Percentiles rank a stretch among this genome's conserved stretches.
Evolutionary conservation across 2,329 filamentous ascomycete genomes (phyloP).

Genomic region (Ophiostoma himal-ulmi): DNA sequence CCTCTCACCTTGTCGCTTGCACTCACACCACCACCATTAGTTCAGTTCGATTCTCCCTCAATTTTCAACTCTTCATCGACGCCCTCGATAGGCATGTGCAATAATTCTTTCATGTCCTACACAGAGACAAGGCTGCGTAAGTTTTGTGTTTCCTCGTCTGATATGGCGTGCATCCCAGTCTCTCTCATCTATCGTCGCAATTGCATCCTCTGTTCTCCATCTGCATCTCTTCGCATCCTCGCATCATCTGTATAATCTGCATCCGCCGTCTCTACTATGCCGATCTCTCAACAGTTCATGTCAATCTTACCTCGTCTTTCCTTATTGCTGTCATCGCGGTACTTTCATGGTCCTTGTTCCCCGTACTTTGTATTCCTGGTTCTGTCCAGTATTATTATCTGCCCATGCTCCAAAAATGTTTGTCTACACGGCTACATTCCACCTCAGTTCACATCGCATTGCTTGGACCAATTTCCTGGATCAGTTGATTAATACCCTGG

Average conservation of each 20-base stretch:
- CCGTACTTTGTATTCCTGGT: neutral
- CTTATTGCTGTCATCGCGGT: neutral
- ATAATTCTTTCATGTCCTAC: conserved; percentile 14
- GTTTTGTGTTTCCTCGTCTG: conserved; percentile 18
- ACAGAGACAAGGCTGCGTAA: conserved; percentile 17
- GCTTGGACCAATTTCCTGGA: neutral
- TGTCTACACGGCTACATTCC: neutral
- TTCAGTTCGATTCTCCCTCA: neutral
- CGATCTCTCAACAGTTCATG: conserved; percentile 7
- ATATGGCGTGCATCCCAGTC: neutral
- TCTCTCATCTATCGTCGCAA: neutral
- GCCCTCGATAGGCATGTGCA: conserved; percentile 20
- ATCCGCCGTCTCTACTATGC: neutral
- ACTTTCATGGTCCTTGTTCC: conserved; percentile 4
- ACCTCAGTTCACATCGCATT: neutral
- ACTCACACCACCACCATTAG: neutral
- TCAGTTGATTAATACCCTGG: neutral
- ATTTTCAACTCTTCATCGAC: neutral
- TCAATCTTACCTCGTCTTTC: neutral
- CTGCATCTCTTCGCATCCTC: neutral
- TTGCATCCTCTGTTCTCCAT: neutral
- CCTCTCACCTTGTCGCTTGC: conserved; percentile 7
- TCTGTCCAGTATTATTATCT: neutral
- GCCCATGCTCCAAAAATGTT: neutral
- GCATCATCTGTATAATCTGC: neutral